phyloP scores from a whole-genome alignment of 257 asterid species.

The Solanum megistacrolobum region DNA sequence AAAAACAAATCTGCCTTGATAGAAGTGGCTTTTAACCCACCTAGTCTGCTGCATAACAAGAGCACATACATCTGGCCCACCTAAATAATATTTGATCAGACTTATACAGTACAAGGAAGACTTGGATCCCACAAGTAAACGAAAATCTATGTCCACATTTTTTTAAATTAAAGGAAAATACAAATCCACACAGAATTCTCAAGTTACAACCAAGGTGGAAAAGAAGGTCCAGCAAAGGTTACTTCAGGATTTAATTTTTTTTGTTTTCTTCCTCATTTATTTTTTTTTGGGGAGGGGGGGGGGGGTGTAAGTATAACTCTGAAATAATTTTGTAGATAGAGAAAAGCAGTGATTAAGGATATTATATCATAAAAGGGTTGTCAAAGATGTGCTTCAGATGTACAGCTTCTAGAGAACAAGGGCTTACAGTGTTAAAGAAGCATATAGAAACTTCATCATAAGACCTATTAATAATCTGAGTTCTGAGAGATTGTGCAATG shows the following conservation, averaged over 20 bases:
- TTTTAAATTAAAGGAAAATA: not conserved
- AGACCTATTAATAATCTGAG: constrained; percentile 84
- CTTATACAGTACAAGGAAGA: not conserved
- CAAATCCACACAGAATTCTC: not conserved
- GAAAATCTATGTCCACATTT: not conserved
- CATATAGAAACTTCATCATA: constrained; percentile 86
- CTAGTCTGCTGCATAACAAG: not conserved
- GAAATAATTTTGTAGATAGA: not conserved
- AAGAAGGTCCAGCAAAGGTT: not conserved
- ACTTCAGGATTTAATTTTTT: not conserved
- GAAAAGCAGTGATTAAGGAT: not conserved
- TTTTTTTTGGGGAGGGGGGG: not conserved
- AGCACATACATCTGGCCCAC: not conserved
- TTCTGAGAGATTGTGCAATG: constrained; percentile 61
- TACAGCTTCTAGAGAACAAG: not conserved
- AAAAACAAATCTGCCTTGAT: not conserved
- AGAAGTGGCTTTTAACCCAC: not conserved
- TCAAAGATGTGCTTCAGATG: not conserved
- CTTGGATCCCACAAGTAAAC: not conserved
- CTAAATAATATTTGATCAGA: not conserved
- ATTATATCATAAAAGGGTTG: not conserved
- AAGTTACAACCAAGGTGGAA: not conserved
- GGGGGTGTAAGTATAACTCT: not conserved
- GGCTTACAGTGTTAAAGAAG: constrained; percentile 90
- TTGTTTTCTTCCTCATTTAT: not conserved